Percentiles rank a stretch among this genome's conserved stretches.
phyloP scores from a whole-genome alignment of 1,284 basidiomycete genomes.

The Schizopora paradoxa region DNA sequence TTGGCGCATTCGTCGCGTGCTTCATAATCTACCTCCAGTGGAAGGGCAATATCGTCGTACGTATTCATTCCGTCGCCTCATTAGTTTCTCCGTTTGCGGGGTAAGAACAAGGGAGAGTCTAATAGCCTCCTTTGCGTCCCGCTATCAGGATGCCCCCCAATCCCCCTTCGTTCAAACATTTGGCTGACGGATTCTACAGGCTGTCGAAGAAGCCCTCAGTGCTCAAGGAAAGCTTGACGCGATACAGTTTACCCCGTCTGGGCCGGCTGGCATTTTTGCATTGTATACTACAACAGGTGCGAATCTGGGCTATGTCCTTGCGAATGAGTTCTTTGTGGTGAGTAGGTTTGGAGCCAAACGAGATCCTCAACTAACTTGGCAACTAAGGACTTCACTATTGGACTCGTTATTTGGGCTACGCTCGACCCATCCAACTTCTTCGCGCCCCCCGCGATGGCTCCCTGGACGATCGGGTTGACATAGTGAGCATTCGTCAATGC shows the following conservation, averaged over 20 bases:
- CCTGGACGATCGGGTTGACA: conserved; percentile 48
- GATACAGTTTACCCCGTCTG: conserved; percentile 51
- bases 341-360: conserved; percentile 22
- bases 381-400: conserved; percentile 60
- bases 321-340: conserved; percentile 65
- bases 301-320: conserved; percentile 47
- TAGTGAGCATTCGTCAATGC: conserved; percentile 53
- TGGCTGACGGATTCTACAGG: conserved; percentile 21
- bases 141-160: background rate
- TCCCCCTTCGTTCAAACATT: background rate
- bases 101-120: conserved; percentile 4
- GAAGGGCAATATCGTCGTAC: conserved; percentile 42
- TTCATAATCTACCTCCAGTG: conserved; percentile 59
- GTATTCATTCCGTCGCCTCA: conserved; percentile 14
- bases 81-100: background rate
- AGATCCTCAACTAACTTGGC: background rate
- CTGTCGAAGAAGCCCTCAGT: conserved; percentile 38
- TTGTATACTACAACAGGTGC: conserved; percentile 45
- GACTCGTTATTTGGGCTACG: conserved; percentile 48
- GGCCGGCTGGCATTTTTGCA: conserved; percentile 59
- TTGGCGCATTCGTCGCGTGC: conserved; percentile 59
- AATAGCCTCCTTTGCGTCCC: background rate
- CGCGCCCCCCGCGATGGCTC: conserved; percentile 46
- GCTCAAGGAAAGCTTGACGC: conserved; percentile 36
- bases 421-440: conserved; percentile 60